Evolutionary conservation across 73 alveolate species (phyloP).

Genomic region (Paramecium primaurelia): DNA sequence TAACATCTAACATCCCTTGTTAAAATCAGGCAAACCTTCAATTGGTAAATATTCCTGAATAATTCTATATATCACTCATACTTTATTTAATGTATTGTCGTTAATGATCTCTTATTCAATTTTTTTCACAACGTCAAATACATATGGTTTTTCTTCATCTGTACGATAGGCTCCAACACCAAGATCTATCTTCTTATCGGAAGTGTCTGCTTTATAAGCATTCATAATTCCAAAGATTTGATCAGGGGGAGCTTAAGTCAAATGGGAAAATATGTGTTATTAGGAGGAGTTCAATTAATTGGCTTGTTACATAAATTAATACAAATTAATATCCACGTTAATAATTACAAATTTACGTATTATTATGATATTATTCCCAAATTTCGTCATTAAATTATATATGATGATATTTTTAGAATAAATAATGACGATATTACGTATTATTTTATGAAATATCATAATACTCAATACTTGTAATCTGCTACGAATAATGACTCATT

Average conservation of each 20-base stretch:
- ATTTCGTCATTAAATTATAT: background rate
- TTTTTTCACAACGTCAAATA: slow-evolving; percentile 81
- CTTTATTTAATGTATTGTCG: slow-evolving; percentile 63
- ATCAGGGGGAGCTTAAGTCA: slow-evolving; percentile 87
- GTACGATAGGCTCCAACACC: slow-evolving; percentile 95
- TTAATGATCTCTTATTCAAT: slow-evolving; percentile 78
- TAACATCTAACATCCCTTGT: slow-evolving; percentile 67
- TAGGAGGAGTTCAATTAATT: background rate
- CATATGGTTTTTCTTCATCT: slow-evolving; percentile 87
- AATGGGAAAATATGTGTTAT: background rate
- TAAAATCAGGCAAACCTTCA: slow-evolving; percentile 87
- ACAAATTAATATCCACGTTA: background rate
- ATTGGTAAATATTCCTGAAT: slow-evolving; percentile 90
- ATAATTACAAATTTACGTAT: background rate
- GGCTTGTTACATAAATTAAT: background rate
- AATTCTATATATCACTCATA: slow-evolving; percentile 8
- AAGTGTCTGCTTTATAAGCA: slow-evolving; percentile 80
- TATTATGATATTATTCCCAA: background rate
- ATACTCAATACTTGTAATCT: slow-evolving; percentile 67
- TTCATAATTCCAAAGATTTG: slow-evolving; percentile 83
- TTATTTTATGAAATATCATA: background rate
- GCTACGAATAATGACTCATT: slow-evolving; percentile 67
- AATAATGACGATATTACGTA: background rate
- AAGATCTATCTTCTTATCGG: slow-evolving; percentile 78
- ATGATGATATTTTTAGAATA: background rate